Evolutionary conservation across 2,329 filamentous ascomycete species (phyloP).

Genomic region (Mycosphaerella arachidis): DNA sequence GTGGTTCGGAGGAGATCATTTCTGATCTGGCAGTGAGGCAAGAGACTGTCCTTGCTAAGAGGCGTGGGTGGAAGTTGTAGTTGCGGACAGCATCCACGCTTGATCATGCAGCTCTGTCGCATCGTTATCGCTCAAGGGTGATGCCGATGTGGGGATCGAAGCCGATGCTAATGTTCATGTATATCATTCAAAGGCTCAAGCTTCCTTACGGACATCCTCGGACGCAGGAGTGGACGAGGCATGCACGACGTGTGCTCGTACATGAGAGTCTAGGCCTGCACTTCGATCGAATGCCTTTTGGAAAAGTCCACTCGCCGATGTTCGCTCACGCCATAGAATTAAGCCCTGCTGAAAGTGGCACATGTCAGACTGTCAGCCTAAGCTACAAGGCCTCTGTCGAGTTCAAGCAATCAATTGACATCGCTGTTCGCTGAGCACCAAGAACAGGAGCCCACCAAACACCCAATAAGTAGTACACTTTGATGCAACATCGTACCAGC

Average conservation of each 20-base stretch:
- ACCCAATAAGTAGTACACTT: no score
- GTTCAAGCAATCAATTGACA: no score
- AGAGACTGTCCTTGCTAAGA: conserved; percentile 33
- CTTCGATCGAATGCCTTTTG: background rate
- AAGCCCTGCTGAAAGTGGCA: background rate
- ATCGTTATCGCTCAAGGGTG: background rate
- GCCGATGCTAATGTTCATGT: background rate
- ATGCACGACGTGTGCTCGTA: background rate
- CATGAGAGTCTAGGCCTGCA: background rate
- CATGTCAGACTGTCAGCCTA: background rate
- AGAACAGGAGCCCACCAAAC: no score
- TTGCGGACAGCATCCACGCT: background rate
- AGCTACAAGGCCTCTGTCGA: background rate
- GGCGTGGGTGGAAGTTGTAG: conserved; percentile 44
- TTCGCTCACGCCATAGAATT: background rate
- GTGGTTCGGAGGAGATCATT: conserved; percentile 35
- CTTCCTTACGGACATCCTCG: background rate
- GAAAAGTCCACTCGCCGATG: background rate
- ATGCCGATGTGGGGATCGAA: background rate
- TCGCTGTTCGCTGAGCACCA: no score
- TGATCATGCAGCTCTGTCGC: background rate
- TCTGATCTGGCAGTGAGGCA: conserved; percentile 32
- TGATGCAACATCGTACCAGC: no score
- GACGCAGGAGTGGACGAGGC: background rate
- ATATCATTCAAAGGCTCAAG: background rate